Evolutionary conservation across 495 filamentous ascomycete species (phyloP).

Genomic region (Gamarada debralockiae): DNA sequence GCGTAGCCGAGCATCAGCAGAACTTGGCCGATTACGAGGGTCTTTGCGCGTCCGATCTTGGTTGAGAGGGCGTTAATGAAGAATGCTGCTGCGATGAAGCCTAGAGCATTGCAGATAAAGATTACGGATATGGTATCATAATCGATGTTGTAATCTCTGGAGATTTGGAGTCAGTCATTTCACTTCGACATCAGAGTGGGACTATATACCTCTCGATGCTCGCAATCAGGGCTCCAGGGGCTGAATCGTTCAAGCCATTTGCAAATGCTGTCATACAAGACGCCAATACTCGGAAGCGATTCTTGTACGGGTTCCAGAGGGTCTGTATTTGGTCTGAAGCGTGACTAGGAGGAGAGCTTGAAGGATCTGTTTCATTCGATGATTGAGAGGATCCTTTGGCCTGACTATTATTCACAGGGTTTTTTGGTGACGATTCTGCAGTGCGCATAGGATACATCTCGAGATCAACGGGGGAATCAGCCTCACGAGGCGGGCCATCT

Average conservation of each 20-base stretch:
- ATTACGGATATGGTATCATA: slow-evolving; percentile 73
- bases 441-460: neutral
- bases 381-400: no score
- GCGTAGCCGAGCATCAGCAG: slow-evolving; percentile 50
- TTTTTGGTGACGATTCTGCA: neutral
- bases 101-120: slow-evolving; percentile 72
- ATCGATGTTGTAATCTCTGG: slow-evolving; percentile 60
- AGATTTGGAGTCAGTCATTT: slow-evolving; percentile 10
- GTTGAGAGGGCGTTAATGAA: slow-evolving; percentile 51
- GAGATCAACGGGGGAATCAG: neutral
- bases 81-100: slow-evolving; percentile 69
- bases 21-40: slow-evolving; percentile 52
- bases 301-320: slow-evolving; percentile 49
- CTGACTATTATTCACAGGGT: neutral
- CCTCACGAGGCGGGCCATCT: no score
- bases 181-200: neutral
- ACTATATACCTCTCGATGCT: slow-evolving; percentile 52
- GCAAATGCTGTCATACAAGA: slow-evolving; percentile 48
- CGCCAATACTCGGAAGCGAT: slow-evolving; percentile 39
- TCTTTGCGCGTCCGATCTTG: slow-evolving; percentile 58
- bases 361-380: neutral
- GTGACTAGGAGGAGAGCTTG: neutral
- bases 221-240: slow-evolving; percentile 69
- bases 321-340: slow-evolving; percentile 40
- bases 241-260: slow-evolving; percentile 58